These are phyloP conservation scores for Talaromyces rugulosus DNA, from an alignment of 2,329 filamentous ascomycete species.

Conservation along the genomic window DNA sequence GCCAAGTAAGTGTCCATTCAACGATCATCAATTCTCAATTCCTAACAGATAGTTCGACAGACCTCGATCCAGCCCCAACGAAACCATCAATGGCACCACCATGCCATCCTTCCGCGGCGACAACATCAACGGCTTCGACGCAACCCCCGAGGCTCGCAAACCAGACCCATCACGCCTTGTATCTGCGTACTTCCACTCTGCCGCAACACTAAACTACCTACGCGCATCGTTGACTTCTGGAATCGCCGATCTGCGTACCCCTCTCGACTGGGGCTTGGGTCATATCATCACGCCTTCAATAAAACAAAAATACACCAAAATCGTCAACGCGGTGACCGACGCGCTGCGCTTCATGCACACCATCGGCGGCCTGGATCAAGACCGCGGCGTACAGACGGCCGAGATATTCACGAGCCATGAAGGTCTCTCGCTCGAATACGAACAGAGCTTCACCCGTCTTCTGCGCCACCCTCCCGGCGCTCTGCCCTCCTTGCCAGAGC, in stretches of 20 bases:
- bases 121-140: constrained; percentile 81
- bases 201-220: constrained; percentile 90
- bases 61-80: constrained; percentile 82
- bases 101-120: constrained; percentile 92
- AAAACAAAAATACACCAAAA: constrained; percentile 78
- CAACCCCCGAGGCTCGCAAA: constrained; percentile 62
- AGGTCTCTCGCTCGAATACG: constrained; percentile 89
- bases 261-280: constrained; percentile 89
- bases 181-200: constrained; percentile 91
- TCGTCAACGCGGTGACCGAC: constrained; percentile 82
- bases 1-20: constrained; percentile 57
- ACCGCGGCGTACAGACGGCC: constrained; percentile 79
- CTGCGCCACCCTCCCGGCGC: constrained; percentile 60
- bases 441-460: constrained; percentile 76
- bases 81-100: constrained; percentile 72
- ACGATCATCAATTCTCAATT: not conserved
- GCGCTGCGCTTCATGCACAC: constrained; percentile 92
- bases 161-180: constrained; percentile 83
- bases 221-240: constrained; percentile 78
- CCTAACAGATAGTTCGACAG: constrained; percentile 18
- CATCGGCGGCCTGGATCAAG: constrained; percentile 84
- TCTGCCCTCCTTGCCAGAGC: constrained; percentile 19
- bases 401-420: constrained; percentile 96
- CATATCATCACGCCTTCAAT: constrained; percentile 81
- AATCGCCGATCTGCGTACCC: constrained; percentile 88